phyloP scores from a whole-genome alignment of 2,329 filamentous ascomycete genomes.

The Fusarium cicatricum region DNA sequence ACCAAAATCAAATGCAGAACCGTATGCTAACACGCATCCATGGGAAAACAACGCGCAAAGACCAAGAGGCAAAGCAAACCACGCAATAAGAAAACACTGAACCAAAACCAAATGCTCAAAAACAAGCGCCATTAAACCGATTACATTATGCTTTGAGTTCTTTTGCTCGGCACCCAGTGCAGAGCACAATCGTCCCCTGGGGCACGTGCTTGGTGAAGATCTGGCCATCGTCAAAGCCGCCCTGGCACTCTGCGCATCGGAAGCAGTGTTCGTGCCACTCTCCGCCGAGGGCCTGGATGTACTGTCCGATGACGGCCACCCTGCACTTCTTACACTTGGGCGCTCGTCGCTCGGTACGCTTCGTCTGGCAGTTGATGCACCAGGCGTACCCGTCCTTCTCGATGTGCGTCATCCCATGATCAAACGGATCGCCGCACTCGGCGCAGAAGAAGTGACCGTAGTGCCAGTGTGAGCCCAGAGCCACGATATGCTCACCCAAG shows the following conservation, averaged over 20 bases:
- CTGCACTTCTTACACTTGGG: slow-evolving; percentile 89
- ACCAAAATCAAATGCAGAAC: slow-evolving; percentile 17
- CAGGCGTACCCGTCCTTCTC: slow-evolving; percentile 98
- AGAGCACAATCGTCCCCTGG: slow-evolving; percentile 63
- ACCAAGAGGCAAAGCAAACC: too few relatives aligned
- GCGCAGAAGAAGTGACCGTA: slow-evolving; percentile 99
- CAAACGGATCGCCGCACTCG: slow-evolving; percentile 97
- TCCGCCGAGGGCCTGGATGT: slow-evolving; percentile 85
- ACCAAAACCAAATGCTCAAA: slow-evolving; percentile 14
- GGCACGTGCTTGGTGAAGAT: slow-evolving; percentile 66
- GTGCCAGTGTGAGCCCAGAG: slow-evolving; percentile 95
- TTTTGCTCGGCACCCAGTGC: slow-evolving; percentile 66
- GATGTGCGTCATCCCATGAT: slow-evolving; percentile 72
- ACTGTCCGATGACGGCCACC: slow-evolving; percentile 85
- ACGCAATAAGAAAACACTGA: not conserved
- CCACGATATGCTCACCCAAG: slow-evolving; percentile 91
- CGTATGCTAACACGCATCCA: slow-evolving; percentile 6
- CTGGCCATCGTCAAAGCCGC: slow-evolving; percentile 70
- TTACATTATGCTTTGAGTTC: slow-evolving; percentile 63
- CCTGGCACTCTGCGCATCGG: slow-evolving; percentile 72
- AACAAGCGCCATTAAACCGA: slow-evolving; percentile 12
- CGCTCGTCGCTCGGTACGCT: slow-evolving; percentile 85
- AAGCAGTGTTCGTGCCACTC: slow-evolving; percentile 98
- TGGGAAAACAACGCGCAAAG: slow-evolving; percentile 7
- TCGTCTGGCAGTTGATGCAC: slow-evolving; percentile 93